Evolutionary conservation across 2,329 filamentous ascomycete genomes (phyloP).

Genomic region (Botrytis pseudocinerea): DNA sequence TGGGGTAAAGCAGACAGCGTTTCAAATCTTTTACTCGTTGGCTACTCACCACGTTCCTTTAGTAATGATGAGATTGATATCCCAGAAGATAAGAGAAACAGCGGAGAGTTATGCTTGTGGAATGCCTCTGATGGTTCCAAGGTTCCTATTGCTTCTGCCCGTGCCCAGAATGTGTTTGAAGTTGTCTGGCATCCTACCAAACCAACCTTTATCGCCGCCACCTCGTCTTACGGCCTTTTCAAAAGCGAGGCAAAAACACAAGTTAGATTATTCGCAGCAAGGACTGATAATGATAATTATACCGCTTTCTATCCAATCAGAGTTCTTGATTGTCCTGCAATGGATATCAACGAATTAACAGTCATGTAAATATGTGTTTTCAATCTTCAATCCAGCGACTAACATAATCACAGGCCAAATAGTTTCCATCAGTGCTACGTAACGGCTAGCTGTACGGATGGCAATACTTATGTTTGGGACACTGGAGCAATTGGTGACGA

Average conservation of each 20-base stretch:
- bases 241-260: slow-evolving; percentile 54
- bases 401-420: slow-evolving; percentile 49
- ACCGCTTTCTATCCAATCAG: slow-evolving; percentile 50
- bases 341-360: slow-evolving; percentile 63
- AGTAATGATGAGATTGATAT: slow-evolving; percentile 56
- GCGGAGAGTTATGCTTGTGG: slow-evolving; percentile 63
- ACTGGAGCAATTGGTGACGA: slow-evolving; percentile 53
- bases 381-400: slow-evolving; percentile 27
- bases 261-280: slow-evolving; percentile 54
- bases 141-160: slow-evolving; percentile 52
- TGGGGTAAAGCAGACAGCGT: slow-evolving; percentile 54
- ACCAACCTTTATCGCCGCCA: slow-evolving; percentile 57
- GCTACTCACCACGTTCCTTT: slow-evolving; percentile 61
- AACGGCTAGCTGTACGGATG: slow-evolving; percentile 62
- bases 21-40: slow-evolving; percentile 57
- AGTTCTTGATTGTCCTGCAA: slow-evolving; percentile 58
- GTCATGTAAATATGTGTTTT: slow-evolving; percentile 47
- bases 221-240: slow-evolving; percentile 50
- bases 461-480: slow-evolving; percentile 64
- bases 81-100: slow-evolving; percentile 56
- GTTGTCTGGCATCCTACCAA: slow-evolving; percentile 61
- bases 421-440: slow-evolving; percentile 53
- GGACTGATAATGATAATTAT: slow-evolving; percentile 34
- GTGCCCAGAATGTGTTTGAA: slow-evolving; percentile 63
- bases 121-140: slow-evolving; percentile 46